Evolutionary conservation across 257 asterid species (phyloP), one percentile per base, ranked within the genome.

Genomic region (Asclepias syriaca): DNA sequence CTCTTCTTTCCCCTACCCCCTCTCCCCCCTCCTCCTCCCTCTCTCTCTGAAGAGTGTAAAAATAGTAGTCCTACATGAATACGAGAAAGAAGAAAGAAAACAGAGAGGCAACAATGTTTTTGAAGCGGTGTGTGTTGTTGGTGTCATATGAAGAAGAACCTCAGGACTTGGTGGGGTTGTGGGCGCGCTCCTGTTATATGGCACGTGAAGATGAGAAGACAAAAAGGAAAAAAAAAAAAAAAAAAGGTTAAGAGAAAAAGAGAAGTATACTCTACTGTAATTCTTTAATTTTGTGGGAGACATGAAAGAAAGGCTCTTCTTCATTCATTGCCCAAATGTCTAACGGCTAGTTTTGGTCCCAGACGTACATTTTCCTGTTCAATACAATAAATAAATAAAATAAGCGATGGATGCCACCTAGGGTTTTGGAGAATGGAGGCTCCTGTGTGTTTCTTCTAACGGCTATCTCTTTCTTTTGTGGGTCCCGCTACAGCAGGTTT

Each of bases 271-370:
- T 51, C 2, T 51, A 15, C 21, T 15, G 21, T 51, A 15, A 15
- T 19, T 50, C 19, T 50, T 50, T 14, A 13, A 13, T 50, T 50
- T 50, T 48, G 18, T 14, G 53, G 3, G 18, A 43, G 53, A 48
- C 53, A 48, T 48, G 53, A 48, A 54, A 72, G 10, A 0, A 43
- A 63, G 56, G 76, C 74, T 67, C 56, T 51, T 71, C 72, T 54
- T 70, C 34, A 43, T 43, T 43, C 45, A 53, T 7, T 32, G 29
- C 71, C 56, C 39, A 8, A 59, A 66, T 61, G 76, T 65, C 75
- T 67, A 92, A 92, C 98, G 96, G 96, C 96, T 92, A 92, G 89
- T 87, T 89, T 83, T 81, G 73, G 58, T 16, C 12, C 21, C 19
- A 29, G 14, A 68, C 6, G 48, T n/a, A 32, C 49, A 46, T 40